Conservation (phyloP, 768 basidiomycete species). For the Mrakia hoshinonis region DNA sequence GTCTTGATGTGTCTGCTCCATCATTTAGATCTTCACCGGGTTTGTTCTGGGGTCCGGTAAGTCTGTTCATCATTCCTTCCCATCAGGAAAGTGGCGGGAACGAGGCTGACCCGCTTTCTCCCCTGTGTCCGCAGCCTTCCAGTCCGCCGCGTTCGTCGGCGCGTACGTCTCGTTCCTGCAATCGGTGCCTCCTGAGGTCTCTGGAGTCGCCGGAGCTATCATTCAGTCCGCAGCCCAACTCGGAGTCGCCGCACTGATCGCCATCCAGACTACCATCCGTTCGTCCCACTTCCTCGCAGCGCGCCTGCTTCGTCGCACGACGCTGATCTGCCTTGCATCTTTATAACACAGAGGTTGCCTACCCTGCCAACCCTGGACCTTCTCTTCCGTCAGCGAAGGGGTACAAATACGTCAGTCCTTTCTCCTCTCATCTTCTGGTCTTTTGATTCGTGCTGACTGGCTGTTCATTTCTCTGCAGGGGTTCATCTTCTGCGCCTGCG, state of each 20-base stretch:
- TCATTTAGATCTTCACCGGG: neutral
- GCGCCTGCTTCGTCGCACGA: neutral
- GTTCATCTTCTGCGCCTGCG: neutral
- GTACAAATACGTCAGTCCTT: neutral
- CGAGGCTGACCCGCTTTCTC: too few species aligned
- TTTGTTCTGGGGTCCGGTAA: constrained; percentile 3
- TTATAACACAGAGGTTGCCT: neutral
- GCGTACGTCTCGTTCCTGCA: constrained; percentile 10
- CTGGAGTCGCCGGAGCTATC: constrained; percentile 36
- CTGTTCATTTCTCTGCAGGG: neutral
- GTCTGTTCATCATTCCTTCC: neutral
- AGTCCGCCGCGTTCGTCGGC: constrained; percentile 4
- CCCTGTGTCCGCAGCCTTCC: neutral
- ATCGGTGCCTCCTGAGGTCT: constrained; percentile 29
- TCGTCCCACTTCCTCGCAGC: neutral
- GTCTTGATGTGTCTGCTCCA: too few species aligned
- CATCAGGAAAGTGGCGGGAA: too few species aligned
- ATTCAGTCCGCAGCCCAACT: constrained; percentile 34
- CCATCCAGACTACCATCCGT: constrained; percentile 30
- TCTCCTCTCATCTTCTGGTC: too few species aligned
- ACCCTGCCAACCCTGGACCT: neutral
- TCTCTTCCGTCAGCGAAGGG: neutral
- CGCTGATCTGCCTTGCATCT: neutral
- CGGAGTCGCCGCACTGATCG: constrained; percentile 33
- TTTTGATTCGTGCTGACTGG: too few species aligned